phyloP scores from a whole-genome alignment of 2,329 filamentous ascomycete genomes.

The Thelonectria discophora region DNA sequence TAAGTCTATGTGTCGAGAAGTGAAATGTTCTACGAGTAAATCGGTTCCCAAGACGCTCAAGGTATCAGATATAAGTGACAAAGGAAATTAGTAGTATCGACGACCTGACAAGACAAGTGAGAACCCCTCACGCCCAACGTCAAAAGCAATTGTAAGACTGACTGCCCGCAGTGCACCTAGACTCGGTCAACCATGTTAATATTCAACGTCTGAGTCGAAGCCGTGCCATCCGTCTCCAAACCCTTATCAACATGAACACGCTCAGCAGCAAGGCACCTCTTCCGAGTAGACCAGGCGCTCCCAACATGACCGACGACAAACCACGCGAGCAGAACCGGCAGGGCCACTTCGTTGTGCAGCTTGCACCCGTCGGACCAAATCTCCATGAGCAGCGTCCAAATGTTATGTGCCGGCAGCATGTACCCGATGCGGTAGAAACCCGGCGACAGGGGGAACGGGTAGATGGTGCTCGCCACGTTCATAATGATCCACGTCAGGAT shows the following conservation, averaged over 20 bases:
- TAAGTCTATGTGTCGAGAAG: too few relatives aligned
- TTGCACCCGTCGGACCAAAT: conserved; percentile 56
- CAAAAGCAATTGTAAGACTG: not conserved
- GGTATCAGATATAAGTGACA: too few relatives aligned
- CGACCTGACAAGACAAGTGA: not conserved
- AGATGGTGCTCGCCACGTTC: conserved; percentile 50
- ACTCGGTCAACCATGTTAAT: not conserved
- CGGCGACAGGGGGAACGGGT: conserved; percentile 49
- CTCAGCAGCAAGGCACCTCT: conserved; percentile 33
- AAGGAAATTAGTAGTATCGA: not conserved
- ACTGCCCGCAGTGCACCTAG: not conserved
- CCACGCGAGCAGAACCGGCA: conserved; percentile 55
- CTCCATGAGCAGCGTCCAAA: conserved; percentile 49
- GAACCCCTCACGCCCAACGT: not conserved
- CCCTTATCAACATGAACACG: conserved; percentile 1
- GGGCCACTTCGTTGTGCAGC: conserved; percentile 44
- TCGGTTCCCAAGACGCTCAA: too few relatives aligned
- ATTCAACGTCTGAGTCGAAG: not conserved
- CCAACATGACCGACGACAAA: conserved; percentile 45
- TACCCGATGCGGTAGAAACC: conserved; percentile 53
- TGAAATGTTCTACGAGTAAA: too few relatives aligned
- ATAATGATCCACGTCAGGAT: conserved; percentile 54
- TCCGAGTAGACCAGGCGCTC: conserved; percentile 37
- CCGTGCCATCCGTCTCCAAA: conserved; percentile 5
- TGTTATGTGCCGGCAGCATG: conserved; percentile 47